phyloP scores from a whole-genome alignment of 2,329 filamentous ascomycete species.

The Fusarium drepaniforme region DNA sequence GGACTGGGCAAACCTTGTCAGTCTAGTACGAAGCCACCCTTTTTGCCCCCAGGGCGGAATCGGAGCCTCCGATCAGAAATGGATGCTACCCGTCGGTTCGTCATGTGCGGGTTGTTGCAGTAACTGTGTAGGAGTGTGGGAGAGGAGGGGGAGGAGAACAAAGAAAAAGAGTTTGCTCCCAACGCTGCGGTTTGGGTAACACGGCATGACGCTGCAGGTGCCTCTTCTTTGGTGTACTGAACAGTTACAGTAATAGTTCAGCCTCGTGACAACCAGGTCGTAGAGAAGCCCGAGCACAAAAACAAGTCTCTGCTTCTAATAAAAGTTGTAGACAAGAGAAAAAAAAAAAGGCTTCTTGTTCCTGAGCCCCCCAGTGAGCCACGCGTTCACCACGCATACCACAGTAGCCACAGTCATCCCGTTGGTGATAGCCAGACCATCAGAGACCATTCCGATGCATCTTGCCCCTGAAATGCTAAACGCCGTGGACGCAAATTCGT shows the following conservation, averaged over 20 bases:
- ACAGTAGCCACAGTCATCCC: conserved; percentile 21
- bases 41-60: conserved; percentile 20
- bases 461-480: conserved; percentile 32
- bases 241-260: conserved; percentile 1
- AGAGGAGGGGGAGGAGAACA: conserved; percentile 6
- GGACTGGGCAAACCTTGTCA: conserved; percentile 31
- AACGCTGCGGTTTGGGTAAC: conserved; percentile 34
- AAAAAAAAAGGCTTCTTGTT: conserved; percentile 2
- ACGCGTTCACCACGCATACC: conserved; percentile 33
- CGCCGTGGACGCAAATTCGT: conserved; percentile 23
- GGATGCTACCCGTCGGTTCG: conserved; percentile 18
- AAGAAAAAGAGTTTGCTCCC: conserved; percentile 27
- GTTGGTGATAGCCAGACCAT: conserved; percentile 17
- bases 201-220: conserved; percentile 13
- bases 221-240: not conserved
- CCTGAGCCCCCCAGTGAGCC: conserved; percentile 7
- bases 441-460: conserved; percentile 31
- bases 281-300: conserved; percentile 14
- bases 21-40: conserved; percentile 25
- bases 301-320: not conserved
- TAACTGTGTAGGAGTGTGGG: not conserved
- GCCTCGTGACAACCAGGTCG: conserved; percentile 6
- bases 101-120: conserved; percentile 17
- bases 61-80: conserved; percentile 27
- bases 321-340: not conserved